phyloP scores from a whole-genome alignment of 1,139 yeast genomes.

The Debaryomyces subglobosus region DNA sequence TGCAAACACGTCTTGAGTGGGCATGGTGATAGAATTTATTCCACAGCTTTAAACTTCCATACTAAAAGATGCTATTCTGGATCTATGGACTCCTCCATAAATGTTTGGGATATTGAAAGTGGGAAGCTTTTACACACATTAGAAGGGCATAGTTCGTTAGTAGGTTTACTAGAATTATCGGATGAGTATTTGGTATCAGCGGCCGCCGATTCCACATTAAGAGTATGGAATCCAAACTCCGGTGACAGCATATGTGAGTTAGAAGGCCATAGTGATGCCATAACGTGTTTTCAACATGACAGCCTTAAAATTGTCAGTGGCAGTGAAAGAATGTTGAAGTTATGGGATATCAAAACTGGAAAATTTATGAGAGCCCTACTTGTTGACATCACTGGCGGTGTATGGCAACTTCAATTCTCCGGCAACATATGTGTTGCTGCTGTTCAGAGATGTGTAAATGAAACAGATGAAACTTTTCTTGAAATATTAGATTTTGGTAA shows the following conservation, averaged over 20 bases:
- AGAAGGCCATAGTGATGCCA: conserved; percentile 85
- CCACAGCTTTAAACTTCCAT: conserved; percentile 78
- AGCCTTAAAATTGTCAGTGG: conserved; percentile 87
- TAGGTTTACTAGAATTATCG: conserved; percentile 81
- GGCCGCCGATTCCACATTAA: conserved; percentile 89
- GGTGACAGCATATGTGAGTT: conserved; percentile 72
- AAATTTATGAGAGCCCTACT: conserved; percentile 73
- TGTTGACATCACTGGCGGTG: conserved; percentile 75
- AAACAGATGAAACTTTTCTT: conserved; percentile 58
- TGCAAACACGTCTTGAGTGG: conserved; percentile 79
- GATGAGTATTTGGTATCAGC: conserved; percentile 87
- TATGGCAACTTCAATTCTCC: conserved; percentile 95
- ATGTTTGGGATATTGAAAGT: conserved; percentile 84
- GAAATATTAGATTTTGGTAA: conserved; percentile 84
- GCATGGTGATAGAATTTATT: conserved; percentile 84
- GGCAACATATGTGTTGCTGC: conserved; percentile 89
- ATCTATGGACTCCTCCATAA: conserved; percentile 85
- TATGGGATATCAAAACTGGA: conserved; percentile 85
- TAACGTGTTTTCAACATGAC: conserved; percentile 92
- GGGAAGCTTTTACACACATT: conserved; percentile 69
- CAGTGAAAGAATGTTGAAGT: conserved; percentile 76
- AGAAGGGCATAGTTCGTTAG: conserved; percentile 87
- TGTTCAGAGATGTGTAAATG: conserved; percentile 61
- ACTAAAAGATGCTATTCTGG: conserved; percentile 87
- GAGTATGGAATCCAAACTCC: conserved; percentile 89